Percentiles rank a stretch among this genome's conserved stretches.
phyloP scores from a whole-genome alignment of 805 yeast species.

The Maudiozyma bulderi region DNA sequence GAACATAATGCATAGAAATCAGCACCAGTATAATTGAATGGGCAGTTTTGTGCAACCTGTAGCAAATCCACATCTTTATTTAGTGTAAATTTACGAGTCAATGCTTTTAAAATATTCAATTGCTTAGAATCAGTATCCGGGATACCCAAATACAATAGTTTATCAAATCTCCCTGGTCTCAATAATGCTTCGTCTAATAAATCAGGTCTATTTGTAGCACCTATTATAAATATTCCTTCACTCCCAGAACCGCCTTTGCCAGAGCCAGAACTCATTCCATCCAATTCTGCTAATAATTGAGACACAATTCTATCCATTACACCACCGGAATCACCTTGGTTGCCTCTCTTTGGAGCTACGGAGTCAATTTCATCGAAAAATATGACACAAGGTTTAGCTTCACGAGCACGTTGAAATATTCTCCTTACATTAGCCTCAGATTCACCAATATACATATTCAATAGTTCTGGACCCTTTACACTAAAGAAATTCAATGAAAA shows the following conservation, averaged over 20 bases:
- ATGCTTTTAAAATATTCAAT: constrained; percentile 71
- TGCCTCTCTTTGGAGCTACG: constrained; percentile 96
- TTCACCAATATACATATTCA: constrained; percentile 98
- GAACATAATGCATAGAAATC: constrained; percentile 95
- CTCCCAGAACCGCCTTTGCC: constrained; percentile 43
- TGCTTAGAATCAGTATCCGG: constrained; percentile 88
- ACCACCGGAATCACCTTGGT: constrained; percentile 98
- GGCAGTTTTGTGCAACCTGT: constrained; percentile 57
- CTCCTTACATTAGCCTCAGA: constrained; percentile 94
- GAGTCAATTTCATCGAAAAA: constrained; percentile 97
- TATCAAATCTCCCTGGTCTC: constrained; percentile 93
- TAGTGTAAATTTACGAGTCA: constrained; percentile 72
- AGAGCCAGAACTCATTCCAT: constrained; percentile 74
- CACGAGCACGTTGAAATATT: constrained; percentile 89
- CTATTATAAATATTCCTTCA: constrained; percentile 90
- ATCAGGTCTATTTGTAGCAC: constrained; percentile 98
- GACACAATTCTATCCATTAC: constrained; percentile 98
- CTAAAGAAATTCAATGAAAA: constrained; percentile 90
- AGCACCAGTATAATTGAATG: constrained; percentile 93
- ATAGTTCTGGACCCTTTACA: constrained; percentile 92
- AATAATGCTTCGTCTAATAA: constrained; percentile 85
- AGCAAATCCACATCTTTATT: constrained; percentile 49
- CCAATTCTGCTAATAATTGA: constrained; percentile 86
- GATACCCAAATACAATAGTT: constrained; percentile 86
- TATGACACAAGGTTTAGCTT: constrained; percentile 94